Evolutionary conservation across 805 yeast species (phyloP), one percentile per base, ranked within the genome.

Genomic region (Hanseniaspora jakobsenii): DNA sequence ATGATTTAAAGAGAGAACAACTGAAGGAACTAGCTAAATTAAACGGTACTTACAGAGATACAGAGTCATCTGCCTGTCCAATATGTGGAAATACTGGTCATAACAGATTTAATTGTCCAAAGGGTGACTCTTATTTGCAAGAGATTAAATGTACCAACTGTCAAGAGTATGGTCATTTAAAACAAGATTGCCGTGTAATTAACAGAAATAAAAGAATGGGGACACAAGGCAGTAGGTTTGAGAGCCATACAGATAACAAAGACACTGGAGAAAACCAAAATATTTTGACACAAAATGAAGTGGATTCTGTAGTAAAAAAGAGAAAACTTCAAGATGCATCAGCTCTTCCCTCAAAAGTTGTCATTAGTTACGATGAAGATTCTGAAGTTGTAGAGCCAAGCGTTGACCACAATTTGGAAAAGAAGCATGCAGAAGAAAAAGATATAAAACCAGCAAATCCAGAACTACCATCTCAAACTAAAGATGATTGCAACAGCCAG

Each of bases 31-130:
- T 91, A 53, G 99, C 99, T 0, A 80, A 83, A 19, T 67, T 91
- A 46, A 93, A 91, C 63, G 99, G 99, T 61, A 91, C 98, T 0
- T 67, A 86, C 37, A 72, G 97, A 44, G 94, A 83, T 54, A 42
- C 39, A n/a, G 89, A 80, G 51, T 75, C 70, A 47, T 67, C 76
- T 47, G 70, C 75, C 1, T 81, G 89, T 58, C 65, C 71, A 13
- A 64, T 64, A 36, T 81, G 89, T 63, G 83, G 84, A 4, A 67
- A 75, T 31, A 60, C 66, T 38, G 87, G 86, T 1, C 86, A 81
- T 54, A 68, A 70, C 44, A 66, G 72, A 51, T 71, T 67, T 58
- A 78, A 75, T 34, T 79, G 87, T 69, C 94, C 75, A 47, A 67
- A 61, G 49, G 62, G 67, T 47, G 67, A 66, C 46, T 67, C 63